Conservation (phyloP, 139 green algal species). For the Spirogloea muscicola region DNA sequence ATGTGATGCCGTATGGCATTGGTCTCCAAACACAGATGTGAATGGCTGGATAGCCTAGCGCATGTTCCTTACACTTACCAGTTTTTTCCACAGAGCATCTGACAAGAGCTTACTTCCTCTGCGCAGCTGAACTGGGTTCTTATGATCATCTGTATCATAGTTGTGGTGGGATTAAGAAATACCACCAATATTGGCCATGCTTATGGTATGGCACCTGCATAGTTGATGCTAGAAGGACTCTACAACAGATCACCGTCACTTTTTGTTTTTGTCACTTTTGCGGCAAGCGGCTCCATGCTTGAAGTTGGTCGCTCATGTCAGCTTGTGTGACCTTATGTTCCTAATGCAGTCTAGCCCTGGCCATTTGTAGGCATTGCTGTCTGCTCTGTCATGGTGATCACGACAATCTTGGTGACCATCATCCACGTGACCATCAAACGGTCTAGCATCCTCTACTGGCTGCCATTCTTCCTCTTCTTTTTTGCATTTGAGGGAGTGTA, state of each 20-base stretch:
- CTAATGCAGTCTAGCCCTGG: not conserved
- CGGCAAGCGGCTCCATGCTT: not conserved
- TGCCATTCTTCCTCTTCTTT: slow-evolving; percentile 39
- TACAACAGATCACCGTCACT: not conserved
- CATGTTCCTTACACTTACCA: too few relatives aligned
- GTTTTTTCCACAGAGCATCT: too few relatives aligned
- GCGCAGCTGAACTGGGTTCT: slow-evolving; percentile 60
- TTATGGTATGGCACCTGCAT: slow-evolving; percentile 16
- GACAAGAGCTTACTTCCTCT: too few relatives aligned
- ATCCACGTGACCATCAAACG: slow-evolving; percentile 15
- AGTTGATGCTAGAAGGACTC: not conserved
- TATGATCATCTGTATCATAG: slow-evolving; percentile 50
- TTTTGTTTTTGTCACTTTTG: slow-evolving; percentile 6
- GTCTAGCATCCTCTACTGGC: not conserved
- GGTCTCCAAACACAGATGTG: too few relatives aligned
- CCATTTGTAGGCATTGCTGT: slow-evolving; percentile 19
- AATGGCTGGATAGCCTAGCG: too few relatives aligned
- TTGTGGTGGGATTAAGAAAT: slow-evolving; percentile 53
- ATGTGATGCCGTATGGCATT: too few relatives aligned
- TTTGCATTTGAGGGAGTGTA: slow-evolving; percentile 43
- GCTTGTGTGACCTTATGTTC: not conserved
- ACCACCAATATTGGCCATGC: slow-evolving; percentile 9
- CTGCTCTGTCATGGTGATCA: slow-evolving; percentile 2
- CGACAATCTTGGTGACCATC: slow-evolving; percentile 3
- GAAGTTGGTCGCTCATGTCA: slow-evolving; percentile 6